phyloP scores from a whole-genome alignment of 2,329 filamentous ascomycete species.

The Waltergamsia citrina region DNA sequence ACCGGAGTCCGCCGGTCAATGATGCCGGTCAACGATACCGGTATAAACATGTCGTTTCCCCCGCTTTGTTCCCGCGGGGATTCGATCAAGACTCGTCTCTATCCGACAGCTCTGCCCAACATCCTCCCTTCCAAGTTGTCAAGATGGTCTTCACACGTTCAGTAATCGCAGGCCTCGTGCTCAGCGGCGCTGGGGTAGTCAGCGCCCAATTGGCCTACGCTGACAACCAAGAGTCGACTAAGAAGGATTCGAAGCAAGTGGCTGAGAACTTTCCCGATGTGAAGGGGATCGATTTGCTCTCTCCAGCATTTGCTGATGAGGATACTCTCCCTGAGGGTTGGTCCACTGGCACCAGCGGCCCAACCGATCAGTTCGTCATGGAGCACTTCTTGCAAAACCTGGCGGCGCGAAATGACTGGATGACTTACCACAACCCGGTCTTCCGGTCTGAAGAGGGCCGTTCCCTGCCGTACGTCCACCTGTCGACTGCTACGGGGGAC shows the following conservation, averaged over 20 bases:
- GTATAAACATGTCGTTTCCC: too few species aligned
- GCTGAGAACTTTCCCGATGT: conserved; percentile 13
- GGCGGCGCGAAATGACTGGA: conserved; percentile 11
- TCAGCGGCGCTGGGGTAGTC: conserved; percentile 9
- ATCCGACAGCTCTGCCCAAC: too few species aligned
- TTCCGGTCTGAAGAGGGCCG: conserved; percentile 13
- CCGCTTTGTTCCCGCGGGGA: too few species aligned
- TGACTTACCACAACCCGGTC: conserved; percentile 11
- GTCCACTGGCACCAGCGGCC: conserved; percentile 16
- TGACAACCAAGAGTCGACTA: conserved; percentile 13
- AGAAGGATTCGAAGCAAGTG: conserved; percentile 12
- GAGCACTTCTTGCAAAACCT: conserved; percentile 13
- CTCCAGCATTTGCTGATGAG: conserved; percentile 13
- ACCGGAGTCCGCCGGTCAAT: too few species aligned
- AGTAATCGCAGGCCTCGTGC: conserved; percentile 9
- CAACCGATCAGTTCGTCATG: conserved; percentile 11
- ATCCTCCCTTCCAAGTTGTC: too few species aligned
- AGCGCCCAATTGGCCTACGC: conserved; percentile 12
- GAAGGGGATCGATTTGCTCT: conserved; percentile 11
- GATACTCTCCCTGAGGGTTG: conserved; percentile 13
- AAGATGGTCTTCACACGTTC: too few species aligned
- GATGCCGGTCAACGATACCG: too few species aligned
- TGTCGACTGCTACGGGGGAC: conserved; percentile 1
- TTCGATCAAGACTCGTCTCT: too few species aligned
- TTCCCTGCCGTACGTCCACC: conserved; percentile 11